These are phyloP conservation scores for Kockiozyma suomiensis DNA, from an alignment of 805 yeast species.

Conservation along the genomic window DNA sequence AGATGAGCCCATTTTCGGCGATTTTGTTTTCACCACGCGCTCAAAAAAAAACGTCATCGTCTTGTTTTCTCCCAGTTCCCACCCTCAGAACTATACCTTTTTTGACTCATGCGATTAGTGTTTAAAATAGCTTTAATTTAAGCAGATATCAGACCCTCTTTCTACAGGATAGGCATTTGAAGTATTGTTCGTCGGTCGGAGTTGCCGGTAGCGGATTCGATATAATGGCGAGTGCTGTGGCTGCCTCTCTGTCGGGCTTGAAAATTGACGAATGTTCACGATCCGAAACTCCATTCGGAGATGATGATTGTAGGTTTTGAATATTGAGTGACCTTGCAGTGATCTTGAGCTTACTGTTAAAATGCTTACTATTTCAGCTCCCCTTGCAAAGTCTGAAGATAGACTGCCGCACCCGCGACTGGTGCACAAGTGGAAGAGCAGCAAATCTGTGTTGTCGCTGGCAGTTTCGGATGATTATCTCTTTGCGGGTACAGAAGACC, in stretches of 20 bases:
- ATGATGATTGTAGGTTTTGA: conserved; percentile 6
- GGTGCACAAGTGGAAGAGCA: conserved; percentile 76
- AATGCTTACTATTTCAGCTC: not conserved
- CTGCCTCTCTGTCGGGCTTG: conserved; percentile 3
- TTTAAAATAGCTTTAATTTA: too few species aligned
- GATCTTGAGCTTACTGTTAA: not conserved
- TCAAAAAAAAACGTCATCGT: not conserved
- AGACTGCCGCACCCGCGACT: conserved; percentile 32
- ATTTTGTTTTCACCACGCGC: not conserved
- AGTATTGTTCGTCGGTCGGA: too few species aligned
- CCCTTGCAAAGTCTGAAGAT: not conserved
- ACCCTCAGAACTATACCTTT: too few species aligned
- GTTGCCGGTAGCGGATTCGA: not conserved
- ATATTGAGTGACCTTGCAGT: not conserved
- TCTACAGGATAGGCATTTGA: too few species aligned
- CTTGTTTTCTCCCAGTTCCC: too few species aligned
- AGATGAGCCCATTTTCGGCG: not conserved
- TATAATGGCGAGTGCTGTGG: not conserved
- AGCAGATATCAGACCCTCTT: too few species aligned
- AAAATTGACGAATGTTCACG: not conserved
- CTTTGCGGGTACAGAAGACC: conserved; percentile 90
- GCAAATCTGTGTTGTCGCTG: conserved; percentile 69
- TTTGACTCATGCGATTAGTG: too few species aligned
- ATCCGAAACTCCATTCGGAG: conserved; percentile 4
- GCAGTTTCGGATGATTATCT: conserved; percentile 44